Percentiles rank a stretch among this genome's conserved stretches.
Evolutionary conservation across 192 early-diverging fungal genomes (phyloP).

Genomic region (Mortierella claussenii): DNA sequence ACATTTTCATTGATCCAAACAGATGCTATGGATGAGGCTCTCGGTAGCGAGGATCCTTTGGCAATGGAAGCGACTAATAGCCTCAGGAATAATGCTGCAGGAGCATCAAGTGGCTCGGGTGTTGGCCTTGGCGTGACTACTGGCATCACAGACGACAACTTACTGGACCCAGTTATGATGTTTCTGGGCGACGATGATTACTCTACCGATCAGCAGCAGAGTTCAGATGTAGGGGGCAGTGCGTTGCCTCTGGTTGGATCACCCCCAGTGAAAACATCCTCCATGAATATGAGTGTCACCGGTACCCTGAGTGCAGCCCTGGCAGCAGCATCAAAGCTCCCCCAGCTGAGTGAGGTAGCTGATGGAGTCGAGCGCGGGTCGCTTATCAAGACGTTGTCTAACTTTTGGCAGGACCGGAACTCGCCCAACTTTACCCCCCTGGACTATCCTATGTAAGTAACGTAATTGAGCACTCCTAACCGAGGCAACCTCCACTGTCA

Average conservation of each 20-base stretch:
- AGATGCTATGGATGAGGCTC: conserved; percentile 64
- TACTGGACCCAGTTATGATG: conserved; percentile 48
- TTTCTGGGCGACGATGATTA: conserved; percentile 51
- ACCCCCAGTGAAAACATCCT: conserved; percentile 32
- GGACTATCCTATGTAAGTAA: conserved; percentile 76
- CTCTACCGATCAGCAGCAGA: conserved; percentile 3
- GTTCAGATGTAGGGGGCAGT: background rate
- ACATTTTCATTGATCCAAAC: conserved; percentile 64
- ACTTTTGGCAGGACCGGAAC: conserved; percentile 77
- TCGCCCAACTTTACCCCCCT: conserved; percentile 72
- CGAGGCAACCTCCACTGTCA: background rate
- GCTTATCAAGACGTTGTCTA: conserved; percentile 80
- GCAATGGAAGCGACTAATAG: conserved; percentile 19
- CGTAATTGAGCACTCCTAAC: no score
- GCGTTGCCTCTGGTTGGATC: background rate
- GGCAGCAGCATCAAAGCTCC: conserved; percentile 40
- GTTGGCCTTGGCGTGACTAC: background rate
- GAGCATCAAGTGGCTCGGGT: background rate
- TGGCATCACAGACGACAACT: conserved; percentile 31
- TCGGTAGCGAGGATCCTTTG: conserved; percentile 48
- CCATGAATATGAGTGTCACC: conserved; percentile 53
- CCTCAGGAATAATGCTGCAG: background rate
- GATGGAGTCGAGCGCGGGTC: conserved; percentile 59
- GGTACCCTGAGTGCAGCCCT: conserved; percentile 38
- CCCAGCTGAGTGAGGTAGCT: conserved; percentile 38